Evolutionary conservation across 495 filamentous ascomycete genomes (phyloP).

Genomic region (Mycothermus thermophilus): DNA sequence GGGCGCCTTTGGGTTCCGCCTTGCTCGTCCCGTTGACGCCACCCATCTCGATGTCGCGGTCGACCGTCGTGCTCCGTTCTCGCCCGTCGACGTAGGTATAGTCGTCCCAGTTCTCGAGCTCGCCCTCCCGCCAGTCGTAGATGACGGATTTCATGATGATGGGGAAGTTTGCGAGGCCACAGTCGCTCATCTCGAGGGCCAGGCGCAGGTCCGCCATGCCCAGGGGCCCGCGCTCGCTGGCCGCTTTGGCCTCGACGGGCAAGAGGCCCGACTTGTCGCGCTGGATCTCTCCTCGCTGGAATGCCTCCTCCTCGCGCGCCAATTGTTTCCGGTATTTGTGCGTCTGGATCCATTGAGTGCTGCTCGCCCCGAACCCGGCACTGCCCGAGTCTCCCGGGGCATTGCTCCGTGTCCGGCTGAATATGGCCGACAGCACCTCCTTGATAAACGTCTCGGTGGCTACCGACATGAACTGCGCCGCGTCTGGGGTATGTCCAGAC

Average conservation of each 20-base stretch:
- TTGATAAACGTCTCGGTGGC: slow-evolving; percentile 90
- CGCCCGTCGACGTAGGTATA: slow-evolving; percentile 32
- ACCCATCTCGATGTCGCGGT: slow-evolving; percentile 21
- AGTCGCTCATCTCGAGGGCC: slow-evolving; percentile 58
- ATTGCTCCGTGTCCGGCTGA: slow-evolving; percentile 66
- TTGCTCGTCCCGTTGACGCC: slow-evolving; percentile 14
- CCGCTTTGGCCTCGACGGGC: slow-evolving; percentile 59
- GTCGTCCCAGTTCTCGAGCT: slow-evolving; percentile 49
- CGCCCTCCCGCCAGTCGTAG: slow-evolving; percentile 60
- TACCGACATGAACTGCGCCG: slow-evolving; percentile 74
- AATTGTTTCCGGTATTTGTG: slow-evolving; percentile 60
- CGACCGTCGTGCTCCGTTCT: slow-evolving; percentile 11
- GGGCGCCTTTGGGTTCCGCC: slow-evolving; percentile 13
- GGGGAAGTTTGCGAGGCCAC: slow-evolving; percentile 62
- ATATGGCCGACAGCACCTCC: slow-evolving; percentile 65
- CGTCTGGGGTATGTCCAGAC: slow-evolving; percentile 54
- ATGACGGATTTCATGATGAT: slow-evolving; percentile 56
- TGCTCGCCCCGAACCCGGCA: slow-evolving; percentile 45
- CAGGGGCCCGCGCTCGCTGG: slow-evolving; percentile 49
- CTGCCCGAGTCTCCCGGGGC: slow-evolving; percentile 46
- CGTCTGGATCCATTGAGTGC: slow-evolving; percentile 64
- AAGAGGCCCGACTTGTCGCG: slow-evolving; percentile 60
- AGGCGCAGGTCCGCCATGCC: slow-evolving; percentile 68
- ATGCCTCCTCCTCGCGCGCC: slow-evolving; percentile 56
- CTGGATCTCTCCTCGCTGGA: slow-evolving; percentile 49